Conservation (phyloP, 768 basidiomycete species). For the Brasilioporus rufonigricans region DNA sequence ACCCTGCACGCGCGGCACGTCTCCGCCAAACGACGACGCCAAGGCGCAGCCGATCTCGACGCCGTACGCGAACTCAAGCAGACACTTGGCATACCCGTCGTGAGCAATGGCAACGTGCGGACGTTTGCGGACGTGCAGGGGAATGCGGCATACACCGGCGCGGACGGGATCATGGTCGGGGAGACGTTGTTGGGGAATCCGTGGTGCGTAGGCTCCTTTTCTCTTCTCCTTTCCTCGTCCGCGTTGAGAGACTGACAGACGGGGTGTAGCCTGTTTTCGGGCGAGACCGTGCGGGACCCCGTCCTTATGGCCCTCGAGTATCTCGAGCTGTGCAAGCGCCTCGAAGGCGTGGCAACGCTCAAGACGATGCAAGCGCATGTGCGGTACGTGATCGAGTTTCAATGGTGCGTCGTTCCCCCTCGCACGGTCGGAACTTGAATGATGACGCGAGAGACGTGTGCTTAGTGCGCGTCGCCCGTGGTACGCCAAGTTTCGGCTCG, state of each 20-base stretch:
- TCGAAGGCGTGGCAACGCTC: slow-evolving; percentile 49
- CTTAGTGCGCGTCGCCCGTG: slow-evolving; percentile 49
- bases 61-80: slow-evolving; percentile 58
- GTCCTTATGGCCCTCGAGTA: slow-evolving; percentile 69
- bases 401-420: slow-evolving; percentile 47
- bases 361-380: slow-evolving; percentile 60
- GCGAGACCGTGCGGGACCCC: slow-evolving; percentile 53
- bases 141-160: slow-evolving; percentile 56
- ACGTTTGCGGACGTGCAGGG: slow-evolving; percentile 51
- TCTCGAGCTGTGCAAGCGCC: slow-evolving; percentile 53
- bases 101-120: slow-evolving; percentile 81
- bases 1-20: slow-evolving; percentile 75
- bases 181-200: slow-evolving; percentile 76
- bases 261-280: slow-evolving; percentile 52
- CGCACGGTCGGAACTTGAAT: background rate
- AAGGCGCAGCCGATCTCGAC: slow-evolving; percentile 66
- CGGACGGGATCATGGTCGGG: slow-evolving; percentile 80
- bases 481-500: slow-evolving; percentile 54
- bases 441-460: background rate
- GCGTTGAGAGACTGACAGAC: background rate
- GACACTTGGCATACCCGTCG: slow-evolving; percentile 50
- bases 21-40: slow-evolving; percentile 64
- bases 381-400: slow-evolving; percentile 63
- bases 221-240: no score
- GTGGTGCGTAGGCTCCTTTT: slow-evolving; percentile 42